Percentiles rank a stretch among this genome's conserved stretches.
Evolutionary conservation across 805 yeast species (phyloP).

Genomic region (Metschnikowia vanudenii): DNA sequence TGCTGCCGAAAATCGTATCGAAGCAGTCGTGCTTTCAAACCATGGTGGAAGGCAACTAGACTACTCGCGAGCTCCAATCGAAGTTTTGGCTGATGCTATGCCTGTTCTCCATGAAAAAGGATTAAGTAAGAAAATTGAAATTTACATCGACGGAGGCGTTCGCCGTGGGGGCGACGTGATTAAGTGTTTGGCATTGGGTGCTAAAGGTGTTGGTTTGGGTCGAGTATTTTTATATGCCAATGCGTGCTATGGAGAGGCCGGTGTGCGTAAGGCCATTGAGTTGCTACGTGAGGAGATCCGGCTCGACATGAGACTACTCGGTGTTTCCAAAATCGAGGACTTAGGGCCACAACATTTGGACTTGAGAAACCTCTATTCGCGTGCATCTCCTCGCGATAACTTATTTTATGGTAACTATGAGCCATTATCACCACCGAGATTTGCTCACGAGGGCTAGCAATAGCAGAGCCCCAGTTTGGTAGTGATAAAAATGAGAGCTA

Average conservation of each 20-base stretch:
- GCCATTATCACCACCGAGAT: conserved; percentile 16
- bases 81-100: conserved; percentile 68
- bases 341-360: conserved; percentile 17
- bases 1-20: conserved; percentile 57
- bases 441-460: conserved; percentile 9
- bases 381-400: conserved; percentile 12
- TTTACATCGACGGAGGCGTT: conserved; percentile 68
- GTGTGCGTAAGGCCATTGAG: conserved; percentile 58
- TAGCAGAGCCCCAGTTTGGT: too few relatives aligned
- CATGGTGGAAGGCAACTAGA: conserved; percentile 92
- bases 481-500: too few relatives aligned
- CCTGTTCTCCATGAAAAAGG: conserved; percentile 48
- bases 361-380: conserved; percentile 12
- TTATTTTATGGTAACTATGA: conserved; percentile 17
- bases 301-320: conserved; percentile 78
- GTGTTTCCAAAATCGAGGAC: conserved; percentile 52
- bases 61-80: conserved; percentile 74
- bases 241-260: conserved; percentile 61
- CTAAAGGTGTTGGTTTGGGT: conserved; percentile 69
- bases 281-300: conserved; percentile 67
- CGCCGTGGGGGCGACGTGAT: conserved; percentile 66
- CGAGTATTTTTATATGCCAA: conserved; percentile 66
- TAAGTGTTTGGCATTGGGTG: conserved; percentile 68
- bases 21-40: conserved; percentile 74
- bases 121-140: conserved; percentile 47